Percentiles rank a stretch among this genome's conserved stretches.
These are phyloP conservation scores for Fusarium udum DNA, from an alignment of 2,329 filamentous ascomycete species.

Conservation along the genomic window DNA sequence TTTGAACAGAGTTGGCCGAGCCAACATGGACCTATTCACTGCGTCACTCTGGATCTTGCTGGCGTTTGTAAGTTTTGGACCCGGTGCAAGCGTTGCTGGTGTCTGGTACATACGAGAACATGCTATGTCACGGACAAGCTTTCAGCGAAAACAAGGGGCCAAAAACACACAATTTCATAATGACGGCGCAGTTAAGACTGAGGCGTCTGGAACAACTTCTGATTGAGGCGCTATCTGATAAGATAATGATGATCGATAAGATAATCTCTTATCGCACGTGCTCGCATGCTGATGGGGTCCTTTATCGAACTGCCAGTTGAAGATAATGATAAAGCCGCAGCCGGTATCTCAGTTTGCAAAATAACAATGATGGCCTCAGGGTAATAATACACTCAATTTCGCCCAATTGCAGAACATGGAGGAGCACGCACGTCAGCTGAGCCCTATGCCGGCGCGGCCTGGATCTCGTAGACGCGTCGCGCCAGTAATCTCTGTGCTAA, in stretches of 20 bases:
- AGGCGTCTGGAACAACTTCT: neutral
- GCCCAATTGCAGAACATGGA: neutral
- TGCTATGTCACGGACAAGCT: neutral
- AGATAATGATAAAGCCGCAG: neutral
- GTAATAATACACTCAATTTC: neutral
- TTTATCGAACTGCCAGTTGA: too few species aligned
- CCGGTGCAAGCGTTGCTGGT: neutral
- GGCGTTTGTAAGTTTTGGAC: neutral
- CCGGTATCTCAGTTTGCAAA: neutral
- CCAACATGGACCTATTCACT: neutral
- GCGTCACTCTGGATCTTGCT: neutral
- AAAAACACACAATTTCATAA: neutral
- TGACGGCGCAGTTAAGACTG: neutral
- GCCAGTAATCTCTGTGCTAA: slow-evolving; percentile 45
- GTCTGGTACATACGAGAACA: neutral
- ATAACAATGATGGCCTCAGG: neutral
- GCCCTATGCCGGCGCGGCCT: neutral
- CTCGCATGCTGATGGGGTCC: too few species aligned
- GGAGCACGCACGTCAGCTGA: neutral
- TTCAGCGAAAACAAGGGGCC: neutral
- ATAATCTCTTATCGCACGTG: neutral
- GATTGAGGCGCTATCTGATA: neutral
- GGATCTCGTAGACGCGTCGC: neutral
- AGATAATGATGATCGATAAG: neutral
- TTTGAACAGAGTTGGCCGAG: neutral